Base-by-base conservation (phyloP, 768 basidiomycete genomes). In the Gymnopilus dilepis region DNA sequence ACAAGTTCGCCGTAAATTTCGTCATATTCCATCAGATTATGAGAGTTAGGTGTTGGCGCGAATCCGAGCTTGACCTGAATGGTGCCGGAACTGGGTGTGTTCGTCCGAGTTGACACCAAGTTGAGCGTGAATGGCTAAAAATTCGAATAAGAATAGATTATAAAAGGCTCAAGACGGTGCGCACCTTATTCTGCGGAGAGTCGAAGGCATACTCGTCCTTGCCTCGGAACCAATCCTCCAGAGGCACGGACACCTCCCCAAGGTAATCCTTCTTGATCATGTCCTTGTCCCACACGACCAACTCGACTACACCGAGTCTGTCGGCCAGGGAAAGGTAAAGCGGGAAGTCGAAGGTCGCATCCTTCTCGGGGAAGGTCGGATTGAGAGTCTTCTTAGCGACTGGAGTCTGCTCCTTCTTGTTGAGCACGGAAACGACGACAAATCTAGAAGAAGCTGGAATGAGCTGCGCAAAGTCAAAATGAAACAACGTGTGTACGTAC, bases 271-370 rank as follows among this genome's bases (percentile, higher is more conserved):
- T 97, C 69, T 82, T 85, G 68, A 95, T 73, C 65, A 92, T 79
- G 74, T 98, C 96, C 78, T 90, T 95, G 75, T 96, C 95, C 96
- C 97, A 99, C 0, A 95, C 82, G 12, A 97, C 88, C 33, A 94
- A 78, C 74, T 98, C 95, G 42, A 98, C 67, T 1, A 83, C 86
- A 33, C 91, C 90, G 4, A 92, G 81, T 45, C 80, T 79, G 66
- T 91, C 90, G 0, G 89, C 88, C 26, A 91, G 82, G 15, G 88
- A 90, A 17, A 90, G 80, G 66, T 91, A 92, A 17, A 97, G 81
- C 0, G 94, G 91, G 67, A 96, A 94, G 60, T 97, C 92, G 72
- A 95, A 98, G 0, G 94, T 95, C 11, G 93, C 88, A 67, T 91
- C 86, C 62, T 87, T 87, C 11, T 87, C 63, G 0, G 78, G 65